These are phyloP conservation scores for Aspergillus flavus DNA, from an alignment of 2,329 filamentous ascomycete genomes.

Conservation along the genomic window DNA sequence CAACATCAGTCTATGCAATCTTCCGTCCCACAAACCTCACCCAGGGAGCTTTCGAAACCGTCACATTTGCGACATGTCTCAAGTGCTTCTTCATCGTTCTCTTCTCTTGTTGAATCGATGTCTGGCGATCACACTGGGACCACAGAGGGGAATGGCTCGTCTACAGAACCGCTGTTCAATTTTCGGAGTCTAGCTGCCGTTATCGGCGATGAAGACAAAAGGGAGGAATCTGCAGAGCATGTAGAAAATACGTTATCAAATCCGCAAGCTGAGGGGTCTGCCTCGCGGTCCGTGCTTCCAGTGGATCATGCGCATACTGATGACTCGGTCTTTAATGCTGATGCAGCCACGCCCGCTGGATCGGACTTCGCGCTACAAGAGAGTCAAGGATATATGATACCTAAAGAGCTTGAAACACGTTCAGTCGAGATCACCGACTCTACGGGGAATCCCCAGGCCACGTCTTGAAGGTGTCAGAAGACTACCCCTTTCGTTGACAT, in stretches of 20 bases:
- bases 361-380: conserved; percentile 19
- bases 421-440: conserved; percentile 37
- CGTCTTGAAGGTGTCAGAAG: conserved; percentile 23
- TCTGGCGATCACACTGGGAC: conserved; percentile 44
- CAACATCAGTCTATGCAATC: conserved; percentile 13
- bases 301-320: conserved; percentile 19
- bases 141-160: conserved; percentile 52
- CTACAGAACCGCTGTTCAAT: conserved; percentile 82
- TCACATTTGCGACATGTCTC: conserved; percentile 82
- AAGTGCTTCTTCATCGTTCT: conserved; percentile 76
- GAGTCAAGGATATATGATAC: conserved; percentile 22
- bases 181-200: conserved; percentile 85
- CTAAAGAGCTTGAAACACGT: conserved; percentile 41
- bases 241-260: conserved; percentile 36
- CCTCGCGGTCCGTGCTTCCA: conserved; percentile 21
- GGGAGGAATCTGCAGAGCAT: conserved; percentile 38
- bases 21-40: conserved; percentile 30
- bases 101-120: conserved; percentile 70
- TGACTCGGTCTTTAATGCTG: conserved; percentile 4
- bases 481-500: not conserved
- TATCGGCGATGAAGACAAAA: conserved; percentile 67
- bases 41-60: conserved; percentile 59
- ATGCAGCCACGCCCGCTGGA: conserved; percentile 13
- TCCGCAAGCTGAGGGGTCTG: conserved; percentile 26
- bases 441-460: conserved; percentile 29